These are phyloP conservation scores for Gracilaria domingensis DNA, from an alignment of 23 red algal genomes.

Conservation along the genomic window DNA sequence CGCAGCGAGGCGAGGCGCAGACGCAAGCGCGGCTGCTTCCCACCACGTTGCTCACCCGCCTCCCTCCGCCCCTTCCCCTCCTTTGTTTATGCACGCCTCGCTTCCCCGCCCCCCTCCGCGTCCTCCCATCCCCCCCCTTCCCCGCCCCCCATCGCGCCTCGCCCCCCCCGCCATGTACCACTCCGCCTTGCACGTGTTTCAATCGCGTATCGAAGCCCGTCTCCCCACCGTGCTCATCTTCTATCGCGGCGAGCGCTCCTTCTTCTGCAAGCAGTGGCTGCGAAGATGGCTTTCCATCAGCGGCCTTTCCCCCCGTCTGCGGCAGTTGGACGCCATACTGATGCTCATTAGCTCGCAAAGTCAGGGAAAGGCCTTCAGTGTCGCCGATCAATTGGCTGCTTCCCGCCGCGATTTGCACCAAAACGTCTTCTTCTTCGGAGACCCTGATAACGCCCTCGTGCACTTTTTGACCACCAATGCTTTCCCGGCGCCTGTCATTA, in stretches of 20 bases:
- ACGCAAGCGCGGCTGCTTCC: no score
- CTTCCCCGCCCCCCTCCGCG: neutral
- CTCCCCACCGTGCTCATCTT: constrained; percentile 44
- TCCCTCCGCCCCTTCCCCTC: no score
- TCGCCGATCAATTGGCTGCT: constrained; percentile 42
- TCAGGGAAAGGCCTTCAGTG: constrained; percentile 56
- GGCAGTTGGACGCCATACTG: constrained; percentile 30
- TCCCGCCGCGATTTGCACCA: neutral
- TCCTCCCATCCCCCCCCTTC: neutral
- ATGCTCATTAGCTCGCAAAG: constrained; percentile 61
- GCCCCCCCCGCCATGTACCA: neutral
- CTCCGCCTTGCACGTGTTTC: constrained; percentile 40
- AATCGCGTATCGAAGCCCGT: neutral
- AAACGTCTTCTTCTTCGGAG: constrained; percentile 39
- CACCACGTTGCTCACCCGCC: no score
- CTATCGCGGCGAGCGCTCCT: constrained; percentile 69
- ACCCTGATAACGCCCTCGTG: constrained; percentile 52
- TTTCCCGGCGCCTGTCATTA: constrained; percentile 37
- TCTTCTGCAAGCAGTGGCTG: constrained; percentile 64
- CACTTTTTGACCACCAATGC: neutral
- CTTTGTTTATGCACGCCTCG: neutral
- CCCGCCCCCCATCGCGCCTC: neutral
- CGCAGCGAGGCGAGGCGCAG: no score
- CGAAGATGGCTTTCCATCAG: constrained; percentile 56
- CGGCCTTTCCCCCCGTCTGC: constrained; percentile 39